Conservation (phyloP, 2,329 filamentous ascomycete genomes). For the Fusarium robinianum region DNA sequence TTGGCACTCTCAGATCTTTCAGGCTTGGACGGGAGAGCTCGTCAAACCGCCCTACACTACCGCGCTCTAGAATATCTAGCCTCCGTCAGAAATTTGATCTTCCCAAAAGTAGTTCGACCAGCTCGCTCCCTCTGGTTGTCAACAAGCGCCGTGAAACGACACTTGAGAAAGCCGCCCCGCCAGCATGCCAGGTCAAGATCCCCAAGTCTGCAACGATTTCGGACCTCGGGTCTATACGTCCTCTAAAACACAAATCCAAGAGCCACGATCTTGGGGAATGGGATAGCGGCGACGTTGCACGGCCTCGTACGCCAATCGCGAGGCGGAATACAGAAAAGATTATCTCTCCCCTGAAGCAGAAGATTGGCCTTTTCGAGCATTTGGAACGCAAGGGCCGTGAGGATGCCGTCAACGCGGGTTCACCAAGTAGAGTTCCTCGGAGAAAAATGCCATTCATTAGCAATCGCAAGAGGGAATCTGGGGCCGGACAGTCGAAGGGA, state of each 20-base stretch:
- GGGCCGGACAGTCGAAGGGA: conserved; percentile 3
- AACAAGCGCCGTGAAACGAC: conserved; percentile 15
- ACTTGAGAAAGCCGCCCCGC: neutral
- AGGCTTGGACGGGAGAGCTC: neutral
- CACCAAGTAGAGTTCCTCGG: neutral
- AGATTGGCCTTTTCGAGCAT: conserved; percentile 40
- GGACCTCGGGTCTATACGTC: neutral
- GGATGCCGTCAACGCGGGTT: neutral
- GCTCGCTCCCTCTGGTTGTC: conserved; percentile 14
- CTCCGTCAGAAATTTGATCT: conserved; percentile 31
- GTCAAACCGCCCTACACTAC: conserved; percentile 10
- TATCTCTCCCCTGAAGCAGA: conserved; percentile 35
- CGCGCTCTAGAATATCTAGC: conserved; percentile 30
- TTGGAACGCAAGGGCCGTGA: conserved; percentile 18
- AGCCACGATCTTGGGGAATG: conserved; percentile 1
- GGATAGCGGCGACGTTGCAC: neutral
- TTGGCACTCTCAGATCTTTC: conserved; percentile 9
- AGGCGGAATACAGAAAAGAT: conserved; percentile 11
- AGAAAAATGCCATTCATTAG: neutral
- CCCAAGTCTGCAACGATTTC: conserved; percentile 13
- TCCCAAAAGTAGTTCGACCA: conserved; percentile 9
- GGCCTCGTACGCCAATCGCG: conserved; percentile 2
- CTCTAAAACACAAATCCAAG: conserved; percentile 3
- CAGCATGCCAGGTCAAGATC: conserved; percentile 7
- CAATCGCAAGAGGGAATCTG: neutral